Evolutionary conservation across 176 grass and related monocot genomes (phyloP).

Genomic region (Musa schizocarpa): DNA sequence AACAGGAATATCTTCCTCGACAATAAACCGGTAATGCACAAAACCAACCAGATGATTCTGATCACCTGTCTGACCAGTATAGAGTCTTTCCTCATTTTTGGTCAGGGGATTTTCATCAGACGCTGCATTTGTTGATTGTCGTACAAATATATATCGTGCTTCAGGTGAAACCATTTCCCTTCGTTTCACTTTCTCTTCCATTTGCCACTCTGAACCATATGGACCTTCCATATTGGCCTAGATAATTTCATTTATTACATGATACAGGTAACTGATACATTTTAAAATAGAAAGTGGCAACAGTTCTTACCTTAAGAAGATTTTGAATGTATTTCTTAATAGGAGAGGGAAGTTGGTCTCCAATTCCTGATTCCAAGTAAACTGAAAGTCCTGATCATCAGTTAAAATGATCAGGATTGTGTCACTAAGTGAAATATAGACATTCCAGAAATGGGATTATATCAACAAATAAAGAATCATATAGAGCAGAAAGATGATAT

Average conservation of each 20-base stretch:
- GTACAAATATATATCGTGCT: conserved; percentile 53
- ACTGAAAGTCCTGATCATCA: conserved; percentile 51
- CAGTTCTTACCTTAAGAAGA: conserved; percentile 58
- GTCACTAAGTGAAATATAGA: neutral
- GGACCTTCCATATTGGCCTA: conserved; percentile 69
- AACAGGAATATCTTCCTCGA: conserved; percentile 75
- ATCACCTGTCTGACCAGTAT: conserved; percentile 4
- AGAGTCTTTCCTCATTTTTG: conserved; percentile 11
- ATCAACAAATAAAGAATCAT: conserved; percentile 11
- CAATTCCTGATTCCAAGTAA: conserved; percentile 53
- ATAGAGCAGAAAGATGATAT: no score
- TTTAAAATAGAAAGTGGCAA: conserved; percentile 3
- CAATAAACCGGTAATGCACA: conserved; percentile 69
- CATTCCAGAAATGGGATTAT: neutral
- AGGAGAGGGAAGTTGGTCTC: conserved; percentile 35
- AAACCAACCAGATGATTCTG: conserved; percentile 53
- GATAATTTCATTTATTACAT: conserved; percentile 7
- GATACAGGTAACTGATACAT: conserved; percentile 5
- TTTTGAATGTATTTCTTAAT: conserved; percentile 61
- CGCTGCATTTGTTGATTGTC: conserved; percentile 21
- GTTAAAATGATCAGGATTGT: conserved; percentile 1
- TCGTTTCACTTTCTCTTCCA: conserved; percentile 83
- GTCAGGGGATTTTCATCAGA: conserved; percentile 1
- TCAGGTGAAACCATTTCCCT: conserved; percentile 57
- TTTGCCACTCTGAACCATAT: conserved; percentile 63